These are phyloP conservation scores for Blepharisma stoltei DNA, from an alignment of 73 alveolate genomes.

Conservation along the genomic window DNA sequence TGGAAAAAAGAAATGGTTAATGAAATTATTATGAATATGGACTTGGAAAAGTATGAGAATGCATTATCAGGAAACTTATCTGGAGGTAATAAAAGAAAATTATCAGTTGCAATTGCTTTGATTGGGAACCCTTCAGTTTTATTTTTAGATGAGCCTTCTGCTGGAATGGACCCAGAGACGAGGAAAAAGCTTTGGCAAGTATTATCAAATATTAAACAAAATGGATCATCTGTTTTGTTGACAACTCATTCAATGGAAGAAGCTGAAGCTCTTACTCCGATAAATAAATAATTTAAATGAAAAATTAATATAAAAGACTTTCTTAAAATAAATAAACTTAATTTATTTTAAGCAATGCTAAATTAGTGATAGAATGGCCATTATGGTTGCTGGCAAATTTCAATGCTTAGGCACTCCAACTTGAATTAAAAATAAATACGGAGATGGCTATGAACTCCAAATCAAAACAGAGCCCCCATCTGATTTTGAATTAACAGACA, in stretches of 20 bases:
- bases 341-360: too few species aligned
- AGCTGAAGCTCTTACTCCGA: slow-evolving; percentile 95
- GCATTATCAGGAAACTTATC: slow-evolving; percentile 82
- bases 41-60: slow-evolving; percentile 70
- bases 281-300: too few species aligned
- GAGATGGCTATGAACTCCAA: slow-evolving; percentile 83
- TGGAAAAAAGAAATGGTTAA: slow-evolving; percentile 61
- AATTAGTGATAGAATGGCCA: slow-evolving; percentile 82
- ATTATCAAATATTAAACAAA: slow-evolving; percentile 81
- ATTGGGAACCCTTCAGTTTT: slow-evolving; percentile 98
- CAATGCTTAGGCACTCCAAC: slow-evolving; percentile 72
- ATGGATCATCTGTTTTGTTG: slow-evolving; percentile 80
- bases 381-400: slow-evolving; percentile 65
- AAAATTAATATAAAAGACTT: too few species aligned
- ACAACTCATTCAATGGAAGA: slow-evolving; percentile 97
- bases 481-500: neutral
- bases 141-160: slow-evolving; percentile 97
- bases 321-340: too few species aligned
- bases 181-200: slow-evolving; percentile 97
- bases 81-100: slow-evolving; percentile 98
- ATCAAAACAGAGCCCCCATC: slow-evolving; percentile 57
- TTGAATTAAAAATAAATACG: slow-evolving; percentile 79
- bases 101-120: slow-evolving; percentile 98
- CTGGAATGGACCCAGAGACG: slow-evolving; percentile 99
- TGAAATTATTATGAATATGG: slow-evolving; percentile 82